Evolutionary conservation across 371 early-diverging fungal species (phyloP).

Genomic region (Dichotomocladium elegans): DNA sequence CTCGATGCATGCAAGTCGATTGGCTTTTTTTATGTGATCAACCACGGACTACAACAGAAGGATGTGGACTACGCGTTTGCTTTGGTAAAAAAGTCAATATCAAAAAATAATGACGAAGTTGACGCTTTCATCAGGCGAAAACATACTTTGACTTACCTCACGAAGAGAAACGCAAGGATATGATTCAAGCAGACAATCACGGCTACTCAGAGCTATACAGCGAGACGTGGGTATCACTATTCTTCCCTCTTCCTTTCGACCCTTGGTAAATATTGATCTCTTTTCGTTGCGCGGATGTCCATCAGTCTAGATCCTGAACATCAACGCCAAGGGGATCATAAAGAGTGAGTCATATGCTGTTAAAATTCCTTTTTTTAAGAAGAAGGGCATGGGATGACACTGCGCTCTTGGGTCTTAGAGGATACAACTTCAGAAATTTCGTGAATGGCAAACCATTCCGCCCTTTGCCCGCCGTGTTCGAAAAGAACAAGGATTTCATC

Average conservation of each 20-base stretch:
- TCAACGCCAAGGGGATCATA: conserved; percentile 58
- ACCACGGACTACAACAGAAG: conserved; percentile 47
- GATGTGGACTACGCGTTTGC: conserved; percentile 53
- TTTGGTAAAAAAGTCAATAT: conserved; percentile 37
- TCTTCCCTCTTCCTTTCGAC: not conserved
- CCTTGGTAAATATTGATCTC: not conserved
- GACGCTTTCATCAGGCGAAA: no score
- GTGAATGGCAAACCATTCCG: conserved; percentile 35
- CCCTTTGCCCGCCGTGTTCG: conserved; percentile 34
- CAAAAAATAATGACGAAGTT: conserved; percentile 7
- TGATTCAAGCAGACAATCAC: conserved; percentile 32
- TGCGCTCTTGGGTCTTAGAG: conserved; percentile 22
- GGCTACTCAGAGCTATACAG: conserved; percentile 40
- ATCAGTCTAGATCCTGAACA: conserved; percentile 49
- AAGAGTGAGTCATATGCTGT: conserved; percentile 59
- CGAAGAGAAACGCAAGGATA: conserved; percentile 31
- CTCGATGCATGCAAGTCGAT: conserved; percentile 52
- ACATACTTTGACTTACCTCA: conserved; percentile 41
- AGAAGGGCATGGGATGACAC: not conserved
- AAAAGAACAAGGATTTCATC: conserved; percentile 20
- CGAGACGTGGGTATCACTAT: conserved; percentile 28
- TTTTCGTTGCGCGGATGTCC: not conserved
- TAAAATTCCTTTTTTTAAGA: no score
- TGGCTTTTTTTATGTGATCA: conserved; percentile 62
- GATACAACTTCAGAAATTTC: conserved; percentile 55